Evolutionary conservation across 179 eudicot genomes (phyloP).

Genomic region (Silene noctiflora): DNA sequence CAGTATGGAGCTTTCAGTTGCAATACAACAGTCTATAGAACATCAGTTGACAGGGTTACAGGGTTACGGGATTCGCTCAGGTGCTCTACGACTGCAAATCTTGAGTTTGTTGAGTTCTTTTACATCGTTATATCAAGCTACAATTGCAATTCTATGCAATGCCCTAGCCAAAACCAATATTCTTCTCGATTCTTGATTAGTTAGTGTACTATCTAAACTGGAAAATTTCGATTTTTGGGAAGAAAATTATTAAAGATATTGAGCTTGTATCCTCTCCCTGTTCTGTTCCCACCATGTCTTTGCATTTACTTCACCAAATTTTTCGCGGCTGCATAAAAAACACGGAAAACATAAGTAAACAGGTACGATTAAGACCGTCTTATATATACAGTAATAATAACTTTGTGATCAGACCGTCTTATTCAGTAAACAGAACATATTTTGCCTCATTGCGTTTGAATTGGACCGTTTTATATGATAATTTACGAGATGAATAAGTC

Average conservation of each 20-base stretch:
- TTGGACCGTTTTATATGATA: no score
- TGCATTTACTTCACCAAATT: slow-evolving; percentile 77
- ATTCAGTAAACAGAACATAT: no score
- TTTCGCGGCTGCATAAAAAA: slow-evolving; percentile 68
- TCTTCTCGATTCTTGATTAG: slow-evolving; percentile 15
- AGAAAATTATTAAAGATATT: slow-evolving; percentile 43
- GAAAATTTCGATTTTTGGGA: neutral
- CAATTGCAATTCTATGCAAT: slow-evolving; percentile 20
- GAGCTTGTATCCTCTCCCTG: slow-evolving; percentile 74
- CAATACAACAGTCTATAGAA: no score
- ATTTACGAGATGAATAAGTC: no score
- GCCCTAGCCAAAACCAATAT: slow-evolving; percentile 16
- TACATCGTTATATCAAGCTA: neutral
- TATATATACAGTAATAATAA: neutral
- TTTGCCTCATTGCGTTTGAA: no score
- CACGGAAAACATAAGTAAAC: neutral
- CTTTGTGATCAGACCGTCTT: neutral
- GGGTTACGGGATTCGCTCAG: no score
- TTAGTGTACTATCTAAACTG: slow-evolving; percentile 15
- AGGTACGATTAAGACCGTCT: neutral
- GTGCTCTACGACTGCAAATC: no score
- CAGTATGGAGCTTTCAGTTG: no score
- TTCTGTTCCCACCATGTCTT: slow-evolving; percentile 76
- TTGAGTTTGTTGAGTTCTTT: no score
- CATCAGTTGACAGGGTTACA: no score